Evolutionary conservation across 2,329 filamentous ascomycete species (phyloP), one percentile per base, ranked within the genome.

Genomic region (Aspergillus intermedius): DNA sequence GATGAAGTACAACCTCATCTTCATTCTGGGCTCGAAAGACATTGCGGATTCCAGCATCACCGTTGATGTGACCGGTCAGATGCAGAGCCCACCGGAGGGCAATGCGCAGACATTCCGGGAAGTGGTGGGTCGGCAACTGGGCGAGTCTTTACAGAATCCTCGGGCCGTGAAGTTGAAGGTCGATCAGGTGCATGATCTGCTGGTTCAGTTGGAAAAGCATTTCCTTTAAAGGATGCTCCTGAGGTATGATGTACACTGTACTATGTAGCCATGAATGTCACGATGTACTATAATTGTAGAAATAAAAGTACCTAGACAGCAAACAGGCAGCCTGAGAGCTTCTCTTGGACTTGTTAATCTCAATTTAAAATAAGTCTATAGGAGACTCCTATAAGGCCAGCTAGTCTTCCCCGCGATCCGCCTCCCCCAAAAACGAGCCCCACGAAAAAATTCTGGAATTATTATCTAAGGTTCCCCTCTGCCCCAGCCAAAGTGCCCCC

Each of bases 1-100:
- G 43, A 85, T 83, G 67, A 84, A 83, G 37, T 93, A 91, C 64
- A 82, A 86, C 46, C 74, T 87, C 48, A 81, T 93, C 46, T 76
- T 88, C 28, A 82, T 90, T 1, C 74, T 93, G 9, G 90, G 90
- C 1, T 74, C 81, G 25, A 76, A 76, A 48, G 82, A 91, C 56
- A 67, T 87, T 2, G 69, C 74, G n/a, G 74, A 73, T 12, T 74
- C 75, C 35, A 77, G 74, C n/a, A 73, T 90, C 28, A 67, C 66
- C 22, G 50, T 73, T 17, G 69, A 74, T 50, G 50, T 74, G 15
- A 66, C 64, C 5, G 69, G 66, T 1, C 72, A 73, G 54, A 57
- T 71, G 42, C 67, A 72, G 49, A 70, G 72, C 56, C 71, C 70
- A 47, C 61, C 63, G 6, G 64, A 66, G 44, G 55, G 54, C 4